These are phyloP conservation scores for Penicillium tannophilum DNA, from an alignment of 495 filamentous ascomycete genomes.

Conservation along the genomic window DNA sequence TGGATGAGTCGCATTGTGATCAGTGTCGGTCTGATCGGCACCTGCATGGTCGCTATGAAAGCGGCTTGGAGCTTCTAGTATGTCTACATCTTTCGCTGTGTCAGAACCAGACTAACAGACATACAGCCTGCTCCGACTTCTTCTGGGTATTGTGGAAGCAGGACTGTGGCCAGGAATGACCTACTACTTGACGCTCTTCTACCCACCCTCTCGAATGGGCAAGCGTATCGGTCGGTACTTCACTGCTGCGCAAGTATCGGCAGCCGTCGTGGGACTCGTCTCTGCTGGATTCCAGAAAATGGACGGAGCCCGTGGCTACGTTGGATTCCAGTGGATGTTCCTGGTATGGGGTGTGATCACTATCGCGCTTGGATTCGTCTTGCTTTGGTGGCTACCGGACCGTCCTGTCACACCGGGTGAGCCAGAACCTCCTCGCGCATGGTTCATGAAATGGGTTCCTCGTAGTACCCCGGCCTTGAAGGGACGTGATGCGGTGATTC, in stretches of 20 bases:
- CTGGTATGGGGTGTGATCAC: constrained; percentile 80
- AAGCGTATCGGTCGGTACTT: constrained; percentile 90
- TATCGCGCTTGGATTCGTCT: constrained; percentile 64
- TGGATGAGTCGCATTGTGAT: constrained; percentile 95
- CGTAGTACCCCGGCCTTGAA: constrained; percentile 67
- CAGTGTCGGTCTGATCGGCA: constrained; percentile 80
- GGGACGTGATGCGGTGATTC: constrained; percentile 76
- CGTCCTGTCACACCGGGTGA: constrained; percentile 72
- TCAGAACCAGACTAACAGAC: constrained; percentile 12
- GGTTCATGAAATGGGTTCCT: constrained; percentile 61
- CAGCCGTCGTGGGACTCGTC: constrained; percentile 85
- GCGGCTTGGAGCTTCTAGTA: constrained; percentile 86
- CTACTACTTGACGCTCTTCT: constrained; percentile 91
- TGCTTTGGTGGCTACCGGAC: constrained; percentile 91
- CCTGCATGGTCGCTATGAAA: constrained; percentile 78
- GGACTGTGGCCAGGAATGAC: constrained; percentile 97
- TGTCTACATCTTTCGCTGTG: constrained; percentile 26
- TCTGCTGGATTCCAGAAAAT: constrained; percentile 91
- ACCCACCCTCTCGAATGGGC: constrained; percentile 81
- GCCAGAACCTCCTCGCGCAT: constrained; percentile 34
- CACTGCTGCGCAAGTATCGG: constrained; percentile 86
- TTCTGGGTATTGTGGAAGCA: constrained; percentile 85
- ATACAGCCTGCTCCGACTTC: constrained; percentile 71
- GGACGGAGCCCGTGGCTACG: constrained; percentile 74
- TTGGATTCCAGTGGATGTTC: constrained; percentile 96